These are phyloP conservation scores for Podaxis sp. DNA, from an alignment of 768 basidiomycete species.

Conservation along the genomic window DNA sequence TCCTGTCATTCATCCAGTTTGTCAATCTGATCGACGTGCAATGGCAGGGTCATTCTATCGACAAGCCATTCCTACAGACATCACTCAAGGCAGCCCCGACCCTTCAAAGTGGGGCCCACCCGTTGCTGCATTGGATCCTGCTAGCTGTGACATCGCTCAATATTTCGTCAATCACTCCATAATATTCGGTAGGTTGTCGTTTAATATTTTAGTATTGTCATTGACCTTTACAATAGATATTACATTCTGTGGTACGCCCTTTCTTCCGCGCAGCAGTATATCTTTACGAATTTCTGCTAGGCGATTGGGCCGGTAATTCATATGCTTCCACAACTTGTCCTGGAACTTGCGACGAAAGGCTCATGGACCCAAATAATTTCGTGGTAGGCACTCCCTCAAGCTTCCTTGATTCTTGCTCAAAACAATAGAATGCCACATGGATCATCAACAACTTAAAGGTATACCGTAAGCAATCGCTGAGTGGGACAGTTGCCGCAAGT, in stretches of 20 bases:
- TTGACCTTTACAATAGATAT: constrained; percentile 56
- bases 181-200: constrained; percentile 62
- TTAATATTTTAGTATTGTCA: background rate
- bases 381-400: constrained; percentile 45
- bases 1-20: constrained; percentile 12
- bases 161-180: constrained; percentile 73
- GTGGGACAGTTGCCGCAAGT: background rate
- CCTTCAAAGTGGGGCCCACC: constrained; percentile 72
- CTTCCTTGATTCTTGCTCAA: background rate
- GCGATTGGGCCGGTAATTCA: constrained; percentile 84
- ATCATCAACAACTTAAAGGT: constrained; percentile 78
- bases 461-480: constrained; percentile 54
- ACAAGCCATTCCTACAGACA: constrained; percentile 70
- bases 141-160: constrained; percentile 54
- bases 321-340: constrained; percentile 70
- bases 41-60: constrained; percentile 79
- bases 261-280: background rate
- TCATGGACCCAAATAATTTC: constrained; percentile 27
- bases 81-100: constrained; percentile 58
- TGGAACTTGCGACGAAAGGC: constrained; percentile 34
- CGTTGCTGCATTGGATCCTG: constrained; percentile 58
- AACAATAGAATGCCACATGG: constrained; percentile 73
- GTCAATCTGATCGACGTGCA: background rate
- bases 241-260: constrained; percentile 70
- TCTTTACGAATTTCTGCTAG: constrained; percentile 29